Evolutionary conservation across 2,329 filamentous ascomycete genomes (phyloP), one percentile per base, ranked within the genome.

Genomic region (Alternaria burnsii): DNA sequence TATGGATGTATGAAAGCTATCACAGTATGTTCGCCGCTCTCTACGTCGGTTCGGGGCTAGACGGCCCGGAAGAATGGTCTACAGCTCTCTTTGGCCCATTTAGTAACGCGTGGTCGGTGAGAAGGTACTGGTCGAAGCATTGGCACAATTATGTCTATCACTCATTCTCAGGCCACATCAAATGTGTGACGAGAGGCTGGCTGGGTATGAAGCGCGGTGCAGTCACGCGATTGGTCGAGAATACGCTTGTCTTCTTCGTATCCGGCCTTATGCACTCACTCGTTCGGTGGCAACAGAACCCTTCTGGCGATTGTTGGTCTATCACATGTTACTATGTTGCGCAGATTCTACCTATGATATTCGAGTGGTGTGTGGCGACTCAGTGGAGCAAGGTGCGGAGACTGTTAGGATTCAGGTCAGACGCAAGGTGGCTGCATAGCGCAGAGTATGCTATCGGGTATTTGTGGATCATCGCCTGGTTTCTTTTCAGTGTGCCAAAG

Each of bases 101-200:
- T 3, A 14, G 14, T 1, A 52, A 58, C 1, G 55, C 58, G 11
- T 66, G 40, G 38, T 65, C 52, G 6, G 68, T 71, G 3, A 36
- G 69, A 3, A 12, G 57, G 11, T 71, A 68, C 22, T 71, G 69
- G 69, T 57, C 62, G 1, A 46, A 52, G 9, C 68, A 71, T 40
- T 71, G 69, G 69, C 69, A 71, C 43, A 67, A 67, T 16, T 71
- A 57, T 28, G 62, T 71, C 22, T 58, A 66, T 24, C 47, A 56
- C 14, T 62, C 58, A 7, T 68, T 71, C 43, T 38, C 44, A 2
- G 61, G 59, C 10, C 68, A 71, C 28, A 43, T 55, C 20, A 65
- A 63, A 52, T 32, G 67, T n/a, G 10, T 71, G 1, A 68, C 63
- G 22, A 40, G 69, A 20, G 22, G 53, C 14, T 61, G 55, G 60